A percentile compares a stretch with the other conserved stretches of the same genome.
Conservation (phyloP, 2,329 filamentous ascomycete species). For the Fusarium denticulatum region DNA sequence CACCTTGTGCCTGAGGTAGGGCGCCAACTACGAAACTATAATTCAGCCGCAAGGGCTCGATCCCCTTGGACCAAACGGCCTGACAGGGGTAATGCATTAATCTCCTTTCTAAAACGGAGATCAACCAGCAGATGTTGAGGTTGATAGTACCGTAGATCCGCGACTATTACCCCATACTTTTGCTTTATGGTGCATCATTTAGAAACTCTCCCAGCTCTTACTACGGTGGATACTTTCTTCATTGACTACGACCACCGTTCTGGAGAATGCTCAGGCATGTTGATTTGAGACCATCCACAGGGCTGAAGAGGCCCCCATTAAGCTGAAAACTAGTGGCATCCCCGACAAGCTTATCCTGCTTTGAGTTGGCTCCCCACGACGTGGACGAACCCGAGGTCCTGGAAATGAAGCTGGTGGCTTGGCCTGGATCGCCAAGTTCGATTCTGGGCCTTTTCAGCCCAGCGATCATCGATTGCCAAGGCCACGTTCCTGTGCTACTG, state of each 20-base stretch:
- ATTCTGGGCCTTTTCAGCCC: background rate
- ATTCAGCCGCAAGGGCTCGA: constrained; percentile 21
- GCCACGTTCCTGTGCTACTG: background rate
- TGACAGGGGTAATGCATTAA: background rate
- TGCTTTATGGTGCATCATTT: background rate
- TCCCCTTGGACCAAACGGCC: background rate
- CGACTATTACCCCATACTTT: background rate
- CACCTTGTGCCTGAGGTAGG: constrained; percentile 16
- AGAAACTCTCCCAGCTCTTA: too few species aligned
- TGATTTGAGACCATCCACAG: background rate
- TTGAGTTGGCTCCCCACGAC: background rate
- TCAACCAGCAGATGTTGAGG: background rate
- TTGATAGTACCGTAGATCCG: background rate
- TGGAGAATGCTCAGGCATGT: accelerated
- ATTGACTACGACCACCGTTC: too few species aligned
- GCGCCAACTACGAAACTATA: constrained; percentile 11
- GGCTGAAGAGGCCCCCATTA: background rate
- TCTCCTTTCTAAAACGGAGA: constrained; percentile 15
- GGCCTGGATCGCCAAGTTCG: background rate
- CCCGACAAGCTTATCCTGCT: background rate
- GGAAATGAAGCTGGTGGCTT: constrained; percentile 16
- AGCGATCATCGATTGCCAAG: background rate
- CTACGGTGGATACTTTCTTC: too few species aligned
- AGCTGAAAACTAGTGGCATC: background rate
- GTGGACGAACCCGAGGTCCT: background rate